phyloP scores from a whole-genome alignment of 1,139 yeast species.

The Hansenula lynferdii region DNA sequence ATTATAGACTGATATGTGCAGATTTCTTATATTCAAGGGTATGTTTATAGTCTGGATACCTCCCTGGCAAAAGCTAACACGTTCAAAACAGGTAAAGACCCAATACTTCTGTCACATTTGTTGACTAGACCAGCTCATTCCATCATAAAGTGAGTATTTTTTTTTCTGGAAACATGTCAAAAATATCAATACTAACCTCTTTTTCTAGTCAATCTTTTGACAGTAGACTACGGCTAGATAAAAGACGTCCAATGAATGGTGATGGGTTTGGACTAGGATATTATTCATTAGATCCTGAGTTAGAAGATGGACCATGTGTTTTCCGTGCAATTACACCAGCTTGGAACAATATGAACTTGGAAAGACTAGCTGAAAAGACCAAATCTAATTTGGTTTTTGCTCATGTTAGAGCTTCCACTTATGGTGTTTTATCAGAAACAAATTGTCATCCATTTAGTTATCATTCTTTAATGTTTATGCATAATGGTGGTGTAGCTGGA shows the following conservation, averaged over 20 bases:
- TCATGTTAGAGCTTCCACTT: conserved; percentile 94
- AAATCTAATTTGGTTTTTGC: conserved; percentile 83
- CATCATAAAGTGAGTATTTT: conserved; percentile 57
- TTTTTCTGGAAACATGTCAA: not conserved
- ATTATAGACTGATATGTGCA: conserved; percentile 38
- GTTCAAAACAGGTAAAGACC: conserved; percentile 49
- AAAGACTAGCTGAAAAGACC: conserved; percentile 82
- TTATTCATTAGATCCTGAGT: conserved; percentile 59
- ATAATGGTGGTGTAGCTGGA: conserved; percentile 85
- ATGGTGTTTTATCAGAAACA: conserved; percentile 89
- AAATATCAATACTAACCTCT: not conserved
- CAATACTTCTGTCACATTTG: conserved; percentile 79
- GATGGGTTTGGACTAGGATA: conserved; percentile 99
- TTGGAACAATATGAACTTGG: conserved; percentile 92
- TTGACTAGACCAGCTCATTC: conserved; percentile 96
- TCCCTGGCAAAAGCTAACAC: not conserved
- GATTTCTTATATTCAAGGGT: conserved; percentile 54
- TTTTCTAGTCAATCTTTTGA: conserved; percentile 71
- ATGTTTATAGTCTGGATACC: conserved; percentile 1
- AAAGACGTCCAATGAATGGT: conserved; percentile 86
- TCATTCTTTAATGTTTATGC: conserved; percentile 92
- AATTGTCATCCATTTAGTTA: conserved; percentile 94
- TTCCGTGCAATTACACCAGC: conserved; percentile 96
- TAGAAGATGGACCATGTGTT: conserved; percentile 65
- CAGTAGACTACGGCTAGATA: conserved; percentile 79